A percentile compares a stretch with the other conserved stretches of the same genome.
Evolutionary conservation across 2,329 filamentous ascomycete genomes (phyloP).

Genomic region (Botrytis aclada): DNA sequence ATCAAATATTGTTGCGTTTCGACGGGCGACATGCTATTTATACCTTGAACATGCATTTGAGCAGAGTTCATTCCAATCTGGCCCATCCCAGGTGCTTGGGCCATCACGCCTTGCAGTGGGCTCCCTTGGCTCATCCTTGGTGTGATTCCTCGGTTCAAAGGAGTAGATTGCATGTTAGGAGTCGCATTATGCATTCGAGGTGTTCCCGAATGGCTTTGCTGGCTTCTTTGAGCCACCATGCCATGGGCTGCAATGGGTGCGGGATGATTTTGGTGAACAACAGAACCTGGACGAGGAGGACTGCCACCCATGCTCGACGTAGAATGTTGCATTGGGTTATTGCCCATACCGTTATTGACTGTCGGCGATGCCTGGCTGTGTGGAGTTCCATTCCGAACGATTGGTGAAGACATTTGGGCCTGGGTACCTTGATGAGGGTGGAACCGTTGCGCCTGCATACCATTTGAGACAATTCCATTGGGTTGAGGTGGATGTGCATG

Average conservation of each 20-base stretch:
- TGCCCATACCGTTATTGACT: slow-evolving; percentile 44
- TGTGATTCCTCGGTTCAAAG: slow-evolving; percentile 53
- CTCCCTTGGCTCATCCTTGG: slow-evolving; percentile 63
- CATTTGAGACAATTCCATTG: slow-evolving; percentile 43
- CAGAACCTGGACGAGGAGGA: slow-evolving; percentile 63
- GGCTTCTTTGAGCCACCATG: slow-evolving; percentile 63
- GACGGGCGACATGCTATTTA: slow-evolving; percentile 40
- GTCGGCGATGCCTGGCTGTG: slow-evolving; percentile 64
- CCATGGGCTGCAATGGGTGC: slow-evolving; percentile 55
- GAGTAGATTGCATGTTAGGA: slow-evolving; percentile 61
- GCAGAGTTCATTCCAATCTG: slow-evolving; percentile 51
- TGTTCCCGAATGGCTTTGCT: slow-evolving; percentile 65
- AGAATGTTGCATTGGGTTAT: slow-evolving; percentile 60
- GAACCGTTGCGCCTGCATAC: slow-evolving; percentile 39
- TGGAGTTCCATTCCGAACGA: slow-evolving; percentile 60
- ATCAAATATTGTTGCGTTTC: slow-evolving; percentile 31
- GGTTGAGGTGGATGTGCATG: slow-evolving; percentile 44
- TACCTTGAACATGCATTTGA: slow-evolving; percentile 27
- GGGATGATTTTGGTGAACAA: slow-evolving; percentile 54
- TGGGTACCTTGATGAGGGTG: slow-evolving; percentile 54
- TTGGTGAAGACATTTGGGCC: slow-evolving; percentile 65
- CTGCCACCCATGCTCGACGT: slow-evolving; percentile 67
- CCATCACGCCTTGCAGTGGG: slow-evolving; percentile 58
- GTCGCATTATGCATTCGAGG: slow-evolving; percentile 60
- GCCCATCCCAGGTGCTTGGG: slow-evolving; percentile 54